Evolutionary conservation across 2,329 filamentous ascomycete species (phyloP).

Genomic region (Trichoderma cornu-damae): DNA sequence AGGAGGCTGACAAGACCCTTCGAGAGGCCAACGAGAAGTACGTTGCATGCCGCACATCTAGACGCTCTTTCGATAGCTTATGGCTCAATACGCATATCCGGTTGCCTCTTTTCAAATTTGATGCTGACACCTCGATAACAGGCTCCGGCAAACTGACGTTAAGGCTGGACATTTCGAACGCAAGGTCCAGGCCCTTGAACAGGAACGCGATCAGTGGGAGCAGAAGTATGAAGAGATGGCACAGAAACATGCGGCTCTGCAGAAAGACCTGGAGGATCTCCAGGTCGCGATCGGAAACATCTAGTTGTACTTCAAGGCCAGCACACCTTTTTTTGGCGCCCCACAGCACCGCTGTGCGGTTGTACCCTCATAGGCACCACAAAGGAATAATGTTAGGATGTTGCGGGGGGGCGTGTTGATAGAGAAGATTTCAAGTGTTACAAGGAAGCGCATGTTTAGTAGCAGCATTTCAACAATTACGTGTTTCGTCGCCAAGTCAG

Average conservation of each 20-base stretch:
- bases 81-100: neutral
- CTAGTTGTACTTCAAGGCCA: slow-evolving; percentile 45
- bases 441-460: slow-evolving; percentile 29
- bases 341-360: neutral
- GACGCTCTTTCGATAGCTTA: neutral
- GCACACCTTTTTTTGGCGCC: neutral
- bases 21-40: slow-evolving; percentile 99
- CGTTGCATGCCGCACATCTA: slow-evolving; percentile 33
- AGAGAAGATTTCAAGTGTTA: slow-evolving; percentile 26
- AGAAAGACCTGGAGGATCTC: slow-evolving; percentile 90
- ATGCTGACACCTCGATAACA: slow-evolving; percentile 36
- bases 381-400: slow-evolving; percentile 7
- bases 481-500: slow-evolving; percentile 27
- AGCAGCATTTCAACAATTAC: slow-evolving; percentile 27
- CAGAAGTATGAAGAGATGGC: slow-evolving; percentile 96
- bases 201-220: slow-evolving; percentile 90
- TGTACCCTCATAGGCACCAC: neutral
- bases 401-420: slow-evolving; percentile 23
- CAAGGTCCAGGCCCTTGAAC: slow-evolving; percentile 95
- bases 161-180: slow-evolving; percentile 99
- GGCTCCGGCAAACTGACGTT: slow-evolving; percentile 97
- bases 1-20: slow-evolving; percentile 92
- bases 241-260: slow-evolving; percentile 75
- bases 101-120: slow-evolving; percentile 7
- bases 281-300: slow-evolving; percentile 90